Conservation (phyloP, 2,329 filamentous ascomycete genomes). For the Fusarium sp. region DNA sequence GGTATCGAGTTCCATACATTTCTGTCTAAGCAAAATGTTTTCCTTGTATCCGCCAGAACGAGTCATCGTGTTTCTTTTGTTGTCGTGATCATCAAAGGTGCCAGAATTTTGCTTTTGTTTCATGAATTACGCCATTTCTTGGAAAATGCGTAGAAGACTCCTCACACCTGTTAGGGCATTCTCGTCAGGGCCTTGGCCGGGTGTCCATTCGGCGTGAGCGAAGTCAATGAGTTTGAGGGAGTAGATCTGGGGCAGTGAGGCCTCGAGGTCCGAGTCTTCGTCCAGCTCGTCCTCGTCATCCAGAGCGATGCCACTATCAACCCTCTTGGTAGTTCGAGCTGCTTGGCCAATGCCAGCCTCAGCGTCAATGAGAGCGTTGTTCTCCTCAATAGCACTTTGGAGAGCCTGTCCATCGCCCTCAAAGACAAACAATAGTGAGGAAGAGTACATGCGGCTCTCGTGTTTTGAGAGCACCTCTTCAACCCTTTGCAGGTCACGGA, state of each 20-base stretch:
- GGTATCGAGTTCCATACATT: conserved; percentile 46
- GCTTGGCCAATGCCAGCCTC: conserved; percentile 60
- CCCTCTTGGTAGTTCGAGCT: conserved; percentile 58
- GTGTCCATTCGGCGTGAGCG: conserved; percentile 88
- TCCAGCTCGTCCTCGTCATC: conserved; percentile 60
- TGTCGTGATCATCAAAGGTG: conserved; percentile 41
- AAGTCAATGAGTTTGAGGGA: conserved; percentile 95
- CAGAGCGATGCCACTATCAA: conserved; percentile 69
- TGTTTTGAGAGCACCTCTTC: conserved; percentile 66
- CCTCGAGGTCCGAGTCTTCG: conserved; percentile 65
- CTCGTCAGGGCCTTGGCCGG: conserved; percentile 86
- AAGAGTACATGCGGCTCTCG: conserved; percentile 74
- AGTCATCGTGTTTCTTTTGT: conserved; percentile 27
- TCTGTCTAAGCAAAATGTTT: conserved; percentile 43
- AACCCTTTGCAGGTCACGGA: conserved; percentile 65
- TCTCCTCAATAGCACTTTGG: conserved; percentile 66
- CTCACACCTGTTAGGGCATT: conserved; percentile 82
- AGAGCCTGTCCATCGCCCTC: conserved; percentile 72
- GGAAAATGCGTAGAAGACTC: conserved; percentile 78
- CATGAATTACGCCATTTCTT: conserved; percentile 65
- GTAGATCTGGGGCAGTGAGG: conserved; percentile 73
- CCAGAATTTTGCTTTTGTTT: conserved; percentile 26
- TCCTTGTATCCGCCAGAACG: conserved; percentile 20
- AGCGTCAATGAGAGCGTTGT: conserved; percentile 63
- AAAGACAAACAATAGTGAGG: conserved; percentile 73